Conservation (phyloP, 148 eudicot species). For the Gaultheria prostrata region DNA sequence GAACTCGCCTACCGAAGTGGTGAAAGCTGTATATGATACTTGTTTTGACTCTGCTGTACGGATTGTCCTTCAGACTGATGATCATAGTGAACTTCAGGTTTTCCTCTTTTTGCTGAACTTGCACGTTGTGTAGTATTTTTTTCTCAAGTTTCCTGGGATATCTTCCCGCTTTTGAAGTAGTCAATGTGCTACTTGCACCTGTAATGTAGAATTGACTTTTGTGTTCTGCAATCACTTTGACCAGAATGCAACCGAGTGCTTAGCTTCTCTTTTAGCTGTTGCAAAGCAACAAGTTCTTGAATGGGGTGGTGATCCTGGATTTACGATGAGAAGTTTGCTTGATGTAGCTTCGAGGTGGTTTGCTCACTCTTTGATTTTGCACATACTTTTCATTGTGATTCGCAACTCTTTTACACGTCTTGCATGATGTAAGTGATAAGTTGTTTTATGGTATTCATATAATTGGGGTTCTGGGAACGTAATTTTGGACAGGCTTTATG, state of each 20-base stretch:
- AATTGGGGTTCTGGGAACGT: slow-evolving; percentile 12
- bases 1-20: slow-evolving; percentile 71
- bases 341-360: slow-evolving; percentile 91
- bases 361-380: slow-evolving; percentile 9
- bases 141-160: neutral
- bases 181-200: slow-evolving; percentile 7
- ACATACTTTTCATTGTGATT: neutral
- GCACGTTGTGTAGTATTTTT: neutral
- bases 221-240: slow-evolving; percentile 14
- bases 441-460: neutral
- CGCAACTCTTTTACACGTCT: neutral
- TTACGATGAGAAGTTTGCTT: slow-evolving; percentile 84
- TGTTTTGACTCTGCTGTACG: slow-evolving; percentile 71
- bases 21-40: slow-evolving; percentile 73
- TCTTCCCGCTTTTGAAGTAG: neutral
- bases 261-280: slow-evolving; percentile 74
- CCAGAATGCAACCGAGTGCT: slow-evolving; percentile 96
- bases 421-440: neutral
- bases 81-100: slow-evolving; percentile 94
- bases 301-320: slow-evolving; percentile 93
- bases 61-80: slow-evolving; percentile 77
- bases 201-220: slow-evolving; percentile 5
- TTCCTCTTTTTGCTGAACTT: neutral
- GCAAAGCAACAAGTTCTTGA: slow-evolving; percentile 78
- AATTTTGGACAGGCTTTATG: slow-evolving; percentile 25